Base-by-base conservation (phyloP, 768 basidiomycete species). In the Hygrophorus pudorinus region DNA sequence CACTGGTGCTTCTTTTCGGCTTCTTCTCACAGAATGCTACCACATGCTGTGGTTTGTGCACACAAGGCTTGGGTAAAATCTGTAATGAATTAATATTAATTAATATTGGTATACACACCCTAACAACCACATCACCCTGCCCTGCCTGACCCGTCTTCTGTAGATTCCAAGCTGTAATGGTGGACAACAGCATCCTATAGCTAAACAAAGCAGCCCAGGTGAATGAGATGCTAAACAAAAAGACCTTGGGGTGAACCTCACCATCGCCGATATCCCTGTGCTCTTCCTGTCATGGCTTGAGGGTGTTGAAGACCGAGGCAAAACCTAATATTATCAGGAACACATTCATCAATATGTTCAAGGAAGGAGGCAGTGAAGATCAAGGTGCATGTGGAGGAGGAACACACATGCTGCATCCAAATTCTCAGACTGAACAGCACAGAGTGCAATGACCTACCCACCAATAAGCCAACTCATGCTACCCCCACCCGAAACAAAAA, bases 131-230 rank as follows among this genome's bases (percentile, higher is more conserved):
- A n/a, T 17, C 35, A 14, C 11, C 1, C n/a, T 3, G 18, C 4
- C 38, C 16, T 18, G 33, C 41, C 29, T 20, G 42, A 44, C 30
- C 30, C 8, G 24, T 16, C 34, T 33, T 45, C 36, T 27, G 13
- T 55, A 94, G 93, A 48, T 99, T 99, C 74, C 96, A 94, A 57
- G 96, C 93, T 8, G 96, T 98, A 66, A 93, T 98, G 92, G 96
- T 98, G 35, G 94, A 98, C 65, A 99, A 99, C 57, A 96, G 96
- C 46, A 93, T 98, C 21, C 73, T 99, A 7, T 85, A 96, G 42
- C 65, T 85, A 52, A 84, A 97, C 57, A 96, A 99, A 61, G 92
- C 82, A 8, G 58, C 75, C 42, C 91, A 96, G 61, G 96, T 99
- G 12, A 62, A 94, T 62, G 78, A 83, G 53, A 97, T 94, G 92